Evolutionary conservation across 169 alveolate genomes (phyloP), one percentile per base, ranked within the genome.

Genomic region (Cryptosporidium sp.): DNA sequence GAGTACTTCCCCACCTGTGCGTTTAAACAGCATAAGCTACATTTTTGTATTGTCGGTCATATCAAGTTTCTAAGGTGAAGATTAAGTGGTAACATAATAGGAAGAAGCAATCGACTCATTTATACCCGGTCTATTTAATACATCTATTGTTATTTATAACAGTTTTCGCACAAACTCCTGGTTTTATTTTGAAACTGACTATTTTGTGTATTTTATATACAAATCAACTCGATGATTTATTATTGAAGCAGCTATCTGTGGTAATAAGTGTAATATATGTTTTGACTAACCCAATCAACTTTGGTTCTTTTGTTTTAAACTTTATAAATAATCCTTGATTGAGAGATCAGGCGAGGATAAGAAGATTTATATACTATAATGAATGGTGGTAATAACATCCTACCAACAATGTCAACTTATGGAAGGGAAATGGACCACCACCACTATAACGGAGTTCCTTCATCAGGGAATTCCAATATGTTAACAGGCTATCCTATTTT

Each of bases 391-490:
- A 80, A 45, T 16, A 80, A 62, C 21, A 80, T 80, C 39, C 39
- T 80, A 37, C 75, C 89, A 31, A 65, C 89, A 21, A 80, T 80
- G 89, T 62, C 80, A 35, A 37, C 75, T 26, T 80, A 80, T 80
- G 89, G 89, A 62, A 59, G 89, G 41, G 89, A 80, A 21, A 62
- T 80, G 65, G 89, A 80, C 41, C 80, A 80, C 68, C 71, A 80
- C 55, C 89, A 80, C 75, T 80, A 80, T 29, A 80, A 59, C 62
- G 80, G 75, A 41, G 55, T 80, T 21, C 48, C 89, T 26, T 65
- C 89, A 33, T 80, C 89, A 16, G 75, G 75, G 18, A 80, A 80
- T 65, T 80, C 89, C 12, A 80, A 80, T 65, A 62, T 80, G 74
- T 31, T 80, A 26, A 41, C 89, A 26, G 67, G 89, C 35, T 80